A percentile compares a stretch with the other conserved stretches of the same genome.
Evolutionary conservation across 2,329 filamentous ascomycete species (phyloP).

Genomic region (Huntiella abstrusa): DNA sequence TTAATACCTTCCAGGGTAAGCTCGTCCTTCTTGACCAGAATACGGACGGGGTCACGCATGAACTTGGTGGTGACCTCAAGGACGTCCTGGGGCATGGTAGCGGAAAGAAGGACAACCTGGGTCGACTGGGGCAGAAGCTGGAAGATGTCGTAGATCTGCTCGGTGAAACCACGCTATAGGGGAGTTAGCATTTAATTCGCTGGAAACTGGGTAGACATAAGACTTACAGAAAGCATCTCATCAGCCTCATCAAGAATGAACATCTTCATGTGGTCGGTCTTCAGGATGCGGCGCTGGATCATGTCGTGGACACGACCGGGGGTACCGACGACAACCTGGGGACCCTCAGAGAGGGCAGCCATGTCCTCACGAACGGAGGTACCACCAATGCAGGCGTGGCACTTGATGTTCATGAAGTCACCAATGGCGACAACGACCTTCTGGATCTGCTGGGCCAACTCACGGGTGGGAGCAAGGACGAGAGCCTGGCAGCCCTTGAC

Average conservation of each 20-base stretch:
- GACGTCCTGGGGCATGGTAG: slow-evolving; percentile 97
- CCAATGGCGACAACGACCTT: slow-evolving; percentile 97
- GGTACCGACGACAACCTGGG: slow-evolving; percentile 93
- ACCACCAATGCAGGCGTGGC: slow-evolving; percentile 97
- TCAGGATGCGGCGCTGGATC: slow-evolving; percentile 95
- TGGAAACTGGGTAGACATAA: slow-evolving; percentile 12
- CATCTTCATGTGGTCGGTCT: slow-evolving; percentile 98
- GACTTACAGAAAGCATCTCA: slow-evolving; percentile 82
- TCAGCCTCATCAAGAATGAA: slow-evolving; percentile 98
- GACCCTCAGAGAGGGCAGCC: slow-evolving; percentile 89
- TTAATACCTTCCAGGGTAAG: slow-evolving; percentile 99
- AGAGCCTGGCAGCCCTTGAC: slow-evolving; percentile 96
- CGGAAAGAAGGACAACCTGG: slow-evolving; percentile 93
- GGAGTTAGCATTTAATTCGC: slow-evolving; percentile 17
- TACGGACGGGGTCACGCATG: slow-evolving; percentile 98
- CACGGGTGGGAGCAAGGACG: slow-evolving; percentile 92
- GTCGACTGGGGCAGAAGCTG: slow-evolving; percentile 94
- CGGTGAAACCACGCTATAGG: slow-evolving; percentile 79
- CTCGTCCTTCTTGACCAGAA: slow-evolving; percentile 99
- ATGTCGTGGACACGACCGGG: slow-evolving; percentile 98
- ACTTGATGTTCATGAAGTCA: slow-evolving; percentile 99
- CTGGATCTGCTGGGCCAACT: slow-evolving; percentile 98
- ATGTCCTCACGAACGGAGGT: slow-evolving; percentile 98
- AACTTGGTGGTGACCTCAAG: slow-evolving; percentile 99
- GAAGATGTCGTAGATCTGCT: slow-evolving; percentile 99